These are phyloP conservation scores for Endoconidiophora polonica DNA, from an alignment of 2,329 filamentous ascomycete species.

Conservation along the genomic window DNA sequence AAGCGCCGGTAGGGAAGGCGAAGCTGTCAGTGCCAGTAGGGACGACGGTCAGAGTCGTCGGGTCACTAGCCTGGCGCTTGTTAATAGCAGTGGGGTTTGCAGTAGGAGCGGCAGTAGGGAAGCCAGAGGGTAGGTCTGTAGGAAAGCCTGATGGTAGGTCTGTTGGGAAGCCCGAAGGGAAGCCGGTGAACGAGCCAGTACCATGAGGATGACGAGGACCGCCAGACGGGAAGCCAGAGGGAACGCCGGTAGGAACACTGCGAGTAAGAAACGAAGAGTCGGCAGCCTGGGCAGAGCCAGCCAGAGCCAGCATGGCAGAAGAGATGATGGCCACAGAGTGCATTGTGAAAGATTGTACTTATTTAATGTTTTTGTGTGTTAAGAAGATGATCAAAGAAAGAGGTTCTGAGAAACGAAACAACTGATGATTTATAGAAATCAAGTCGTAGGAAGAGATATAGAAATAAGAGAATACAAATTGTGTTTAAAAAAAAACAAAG, in stretches of 20 bases:
- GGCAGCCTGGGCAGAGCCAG: conserved; percentile 5
- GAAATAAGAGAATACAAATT: neutral
- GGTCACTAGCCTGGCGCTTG: neutral
- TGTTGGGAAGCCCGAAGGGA: neutral
- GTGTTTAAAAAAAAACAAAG: neutral
- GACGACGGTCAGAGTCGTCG: neutral
- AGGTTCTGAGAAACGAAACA: neutral
- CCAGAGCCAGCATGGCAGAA: conserved; percentile 6
- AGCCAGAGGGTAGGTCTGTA: neutral
- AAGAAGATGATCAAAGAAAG: neutral
- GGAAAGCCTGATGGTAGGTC: neutral
- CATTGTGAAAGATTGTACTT: conserved; percentile 4
- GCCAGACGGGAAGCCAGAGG: conserved; percentile 5
- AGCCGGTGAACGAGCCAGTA: neutral
- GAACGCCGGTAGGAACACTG: conserved; percentile 2
- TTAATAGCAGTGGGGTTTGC: neutral
- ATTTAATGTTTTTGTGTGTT: too few relatives aligned
- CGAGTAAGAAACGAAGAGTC: neutral
- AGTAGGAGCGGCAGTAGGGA: neutral
- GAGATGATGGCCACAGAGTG: conserved; percentile 7
- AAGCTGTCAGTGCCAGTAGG: neutral
- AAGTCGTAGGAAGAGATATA: neutral
- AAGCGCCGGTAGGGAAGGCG: neutral
- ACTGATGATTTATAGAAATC: neutral
- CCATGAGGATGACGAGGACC: neutral